Evolutionary conservation across 306 rosid species (phyloP), one percentile per base, ranked within the genome.

Genomic region (Crotalaria pallida): DNA sequence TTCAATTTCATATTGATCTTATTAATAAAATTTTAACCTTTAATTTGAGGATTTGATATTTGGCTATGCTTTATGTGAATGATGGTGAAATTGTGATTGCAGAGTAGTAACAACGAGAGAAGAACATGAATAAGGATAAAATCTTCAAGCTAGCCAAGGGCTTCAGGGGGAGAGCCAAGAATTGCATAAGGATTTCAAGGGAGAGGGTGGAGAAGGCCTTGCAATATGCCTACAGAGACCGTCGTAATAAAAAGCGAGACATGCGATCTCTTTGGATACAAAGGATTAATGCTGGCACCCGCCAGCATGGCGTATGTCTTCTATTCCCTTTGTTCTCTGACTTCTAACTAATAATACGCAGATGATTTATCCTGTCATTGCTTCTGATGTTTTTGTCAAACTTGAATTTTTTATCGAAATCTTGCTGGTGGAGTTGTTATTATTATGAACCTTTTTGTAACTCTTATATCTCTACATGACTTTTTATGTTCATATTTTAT

Each of bases 151-250:
- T 94, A 1, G 97, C 98, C 3, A 94, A 90, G 90, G 98, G 98
- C 57, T 94, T 90, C 78, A 81, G 97, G 69, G 98, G 98, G 22
- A 86, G 98, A 84, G 98, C 98, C 49, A 94, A 90, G 86, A 90
- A 94, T 74, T 94, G 98, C 83, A 88, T 94, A 67, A 84, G 96
- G 86, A 90, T 90, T 71, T 92, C 98, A 6, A 87, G 97, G 79
- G 98, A 94, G 84, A 86, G 98, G 62, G 97, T 94, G 61, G 98
- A 94, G 80, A 94, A 94, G 88, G 98, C 97, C 21, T 85, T 94
- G 89, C 98, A 90, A 80, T 90, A 94, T 82, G 88, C 98, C 19
- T 94, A 94, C 73, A 83, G 98, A 60, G 98, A 94, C 22, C 97
- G 98, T n/a, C 88, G 97, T 18, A 90, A 80, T 83, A 94, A 94